Percentiles rank a stretch among this genome's conserved stretches.
phyloP scores from a whole-genome alignment of 1,139 yeast species.

The Hyphopichia fennica region DNA sequence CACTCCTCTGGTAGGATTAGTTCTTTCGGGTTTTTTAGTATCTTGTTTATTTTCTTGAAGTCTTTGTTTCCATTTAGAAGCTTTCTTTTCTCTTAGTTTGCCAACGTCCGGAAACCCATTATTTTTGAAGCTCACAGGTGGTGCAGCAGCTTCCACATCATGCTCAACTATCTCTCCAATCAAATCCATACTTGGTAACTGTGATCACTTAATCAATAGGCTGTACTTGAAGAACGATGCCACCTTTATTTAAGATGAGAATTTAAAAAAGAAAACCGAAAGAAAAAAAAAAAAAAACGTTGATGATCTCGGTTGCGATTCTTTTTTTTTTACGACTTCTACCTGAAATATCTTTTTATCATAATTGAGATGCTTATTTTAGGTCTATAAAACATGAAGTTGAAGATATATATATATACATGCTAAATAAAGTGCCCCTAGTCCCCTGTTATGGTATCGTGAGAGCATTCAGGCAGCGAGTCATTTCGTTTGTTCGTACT shows the following conservation, averaged over 20 bases:
- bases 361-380: too few species aligned
- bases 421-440: too few species aligned
- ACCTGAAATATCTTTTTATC: too few species aligned
- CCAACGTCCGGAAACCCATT: constrained; percentile 48
- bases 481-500: background rate
- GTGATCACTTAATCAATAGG: background rate
- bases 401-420: too few species aligned
- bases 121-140: constrained; percentile 23
- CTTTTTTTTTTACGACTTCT: too few species aligned
- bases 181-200: constrained; percentile 54
- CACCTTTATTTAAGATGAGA: too few species aligned
- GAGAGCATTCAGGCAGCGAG: background rate
- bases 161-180: constrained; percentile 77
- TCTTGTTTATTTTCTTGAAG: constrained; percentile 5
- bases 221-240: too few species aligned
- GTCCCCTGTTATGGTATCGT: background rate
- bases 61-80: constrained; percentile 24
- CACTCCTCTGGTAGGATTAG: background rate
- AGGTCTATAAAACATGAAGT: too few species aligned
- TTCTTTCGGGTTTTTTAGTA: background rate
- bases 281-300: background rate
- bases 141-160: constrained; percentile 42
- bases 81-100: constrained; percentile 20
- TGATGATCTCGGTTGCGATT: background rate
- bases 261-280: background rate